These are phyloP conservation scores for Lablab purpureus DNA, from an alignment of 306 rosid species.

Conservation along the genomic window DNA sequence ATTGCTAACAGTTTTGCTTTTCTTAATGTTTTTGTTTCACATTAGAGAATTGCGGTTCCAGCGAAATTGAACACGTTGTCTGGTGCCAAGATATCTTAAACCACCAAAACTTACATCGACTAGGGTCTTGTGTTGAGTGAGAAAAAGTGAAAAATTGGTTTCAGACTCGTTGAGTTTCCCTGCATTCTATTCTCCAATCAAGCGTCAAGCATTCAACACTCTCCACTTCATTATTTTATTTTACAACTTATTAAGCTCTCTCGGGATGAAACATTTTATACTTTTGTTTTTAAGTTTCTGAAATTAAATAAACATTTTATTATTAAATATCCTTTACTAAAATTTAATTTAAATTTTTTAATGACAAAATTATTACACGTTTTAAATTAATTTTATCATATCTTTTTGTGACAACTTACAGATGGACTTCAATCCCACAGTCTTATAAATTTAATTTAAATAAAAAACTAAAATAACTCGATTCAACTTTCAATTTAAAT, in stretches of 20 bases:
- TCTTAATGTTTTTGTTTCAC: background rate
- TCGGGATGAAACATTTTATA: no score
- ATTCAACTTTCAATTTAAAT: no score
- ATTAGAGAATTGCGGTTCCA: background rate
- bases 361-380: no score
- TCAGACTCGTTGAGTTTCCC: background rate
- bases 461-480: no score
- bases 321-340: no score
- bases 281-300: no score
- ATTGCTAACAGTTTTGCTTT: background rate
- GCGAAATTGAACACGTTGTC: background rate
- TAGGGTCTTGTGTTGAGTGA: background rate
- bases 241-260: background rate
- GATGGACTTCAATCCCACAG: no score
- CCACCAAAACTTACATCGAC: background rate
- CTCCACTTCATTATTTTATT: background rate
- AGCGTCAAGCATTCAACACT: conserved; percentile 12
- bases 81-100: background rate
- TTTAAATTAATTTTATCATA: no score
- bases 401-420: no score
- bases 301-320: no score
- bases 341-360: no score
- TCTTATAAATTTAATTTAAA: no score
- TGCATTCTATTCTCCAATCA: conserved; percentile 35
- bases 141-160: background rate